Evolutionary conservation across 192 early-diverging fungal species (phyloP), one percentile per base, ranked within the genome.

Genomic region (Backusella morwellensis): DNA sequence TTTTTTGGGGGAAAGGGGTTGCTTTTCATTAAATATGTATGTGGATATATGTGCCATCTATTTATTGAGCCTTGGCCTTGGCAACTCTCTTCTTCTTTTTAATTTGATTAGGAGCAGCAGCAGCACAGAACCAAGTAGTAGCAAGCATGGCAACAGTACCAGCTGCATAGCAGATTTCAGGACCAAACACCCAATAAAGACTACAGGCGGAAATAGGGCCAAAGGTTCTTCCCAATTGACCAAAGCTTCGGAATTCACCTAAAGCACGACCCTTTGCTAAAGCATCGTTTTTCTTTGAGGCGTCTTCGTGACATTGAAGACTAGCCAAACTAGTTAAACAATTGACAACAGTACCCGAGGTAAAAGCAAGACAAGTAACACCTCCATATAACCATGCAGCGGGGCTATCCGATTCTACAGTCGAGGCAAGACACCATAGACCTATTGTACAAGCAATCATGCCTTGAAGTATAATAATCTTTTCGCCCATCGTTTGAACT

Each of bases 301-400:
- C 66, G 41, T 83, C 79, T 8, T 82, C 84, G 47, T 82, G 80
- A 68, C 90, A 87, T 50, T 88, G 86, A 47, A 91, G 73, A 80
- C 89, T 90, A 21, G 92, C 93, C 75, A 96, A 59, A 44, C 89
- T 88, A 2, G 95, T 99, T 44, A 99, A 81, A 59, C 91, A 93
- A 78, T 94, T 98, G 41, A 97, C 97, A 0, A 99, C 98, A 0
- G 98, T 99, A 12, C 96, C 98, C 74, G 92, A 94, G 0, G 98
- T 95, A 63, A 99, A 86, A 0, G 97, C 94, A 78, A 98, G 85
- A 32, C 91, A 94, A n/a, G 93, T 82, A 0, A 95, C 93, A 6
- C 95, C 97, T 54, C 90, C 40, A 41, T 78, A 83, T 12, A 83
- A 76, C 84, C 41, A 73, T 66, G 35, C 38, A 34, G 14, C n/a